A percentile compares a stretch with the other conserved stretches of the same genome.
Conservation (phyloP, 2,329 filamentous ascomycete genomes). For the Trichothecium roseum region DNA sequence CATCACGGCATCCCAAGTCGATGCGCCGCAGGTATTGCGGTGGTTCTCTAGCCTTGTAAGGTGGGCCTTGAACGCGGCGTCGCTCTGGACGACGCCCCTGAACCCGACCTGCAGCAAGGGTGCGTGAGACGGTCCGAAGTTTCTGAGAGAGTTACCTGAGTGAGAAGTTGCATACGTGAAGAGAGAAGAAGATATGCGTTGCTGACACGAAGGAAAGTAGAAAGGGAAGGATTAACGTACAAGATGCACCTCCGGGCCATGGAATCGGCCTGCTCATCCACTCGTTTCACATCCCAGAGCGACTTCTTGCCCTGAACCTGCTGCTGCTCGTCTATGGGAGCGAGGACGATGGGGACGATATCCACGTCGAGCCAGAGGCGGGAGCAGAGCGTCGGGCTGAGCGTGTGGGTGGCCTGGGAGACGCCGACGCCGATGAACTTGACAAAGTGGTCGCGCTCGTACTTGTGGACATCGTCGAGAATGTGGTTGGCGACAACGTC, state of each 20-base stretch:
- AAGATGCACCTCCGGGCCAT: slow-evolving; percentile 71
- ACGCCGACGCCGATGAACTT: slow-evolving; percentile 72
- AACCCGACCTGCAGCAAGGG: slow-evolving; percentile 60
- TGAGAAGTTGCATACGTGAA: slow-evolving; percentile 1
- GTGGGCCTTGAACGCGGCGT: slow-evolving; percentile 52
- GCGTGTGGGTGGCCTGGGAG: slow-evolving; percentile 44
- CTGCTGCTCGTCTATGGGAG: slow-evolving; percentile 31
- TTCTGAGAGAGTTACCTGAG: slow-evolving; percentile 25
- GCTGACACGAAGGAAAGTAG: background rate
- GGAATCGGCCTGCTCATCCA: slow-evolving; percentile 74
- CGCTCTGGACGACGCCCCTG: slow-evolving; percentile 60
- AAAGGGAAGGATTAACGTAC: slow-evolving; percentile 31
- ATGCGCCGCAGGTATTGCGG: slow-evolving; percentile 44
- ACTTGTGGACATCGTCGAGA: slow-evolving; percentile 43
- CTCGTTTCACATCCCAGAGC: slow-evolving; percentile 44
- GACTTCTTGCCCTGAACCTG: slow-evolving; percentile 13
- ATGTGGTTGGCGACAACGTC: slow-evolving; percentile 50
- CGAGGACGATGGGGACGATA: slow-evolving; percentile 60
- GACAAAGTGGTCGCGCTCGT: slow-evolving; percentile 54
- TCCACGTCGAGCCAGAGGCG: slow-evolving; percentile 69
- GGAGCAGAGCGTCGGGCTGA: slow-evolving; percentile 56
- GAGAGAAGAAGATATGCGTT: background rate
- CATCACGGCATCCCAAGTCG: slow-evolving; percentile 57
- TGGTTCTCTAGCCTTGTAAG: slow-evolving; percentile 49
- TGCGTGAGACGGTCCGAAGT: slow-evolving; percentile 62